Evolutionary conservation across 306 rosid genomes (phyloP).

Genomic region (Spatholobus suberectus): DNA sequence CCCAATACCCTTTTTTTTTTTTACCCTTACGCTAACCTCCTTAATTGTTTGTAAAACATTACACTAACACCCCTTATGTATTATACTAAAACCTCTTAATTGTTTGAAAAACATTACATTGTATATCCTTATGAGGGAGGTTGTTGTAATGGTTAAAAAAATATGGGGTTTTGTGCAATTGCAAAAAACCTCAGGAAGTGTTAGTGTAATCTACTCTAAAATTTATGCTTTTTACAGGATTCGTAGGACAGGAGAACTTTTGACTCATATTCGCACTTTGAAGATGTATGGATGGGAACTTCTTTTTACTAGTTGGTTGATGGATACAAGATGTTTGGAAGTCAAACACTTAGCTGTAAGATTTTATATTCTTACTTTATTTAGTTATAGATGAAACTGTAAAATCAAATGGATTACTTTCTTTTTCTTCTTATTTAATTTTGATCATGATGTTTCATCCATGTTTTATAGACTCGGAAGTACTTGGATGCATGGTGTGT

Average conservation of each 20-base stretch:
- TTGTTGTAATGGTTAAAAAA: too few species aligned
- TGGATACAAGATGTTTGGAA: constrained; percentile 91
- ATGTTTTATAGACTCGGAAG: constrained; percentile 78
- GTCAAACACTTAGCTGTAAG: constrained; percentile 85
- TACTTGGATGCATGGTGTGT: constrained; percentile 99
- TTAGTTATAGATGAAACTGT: constrained; percentile 17
- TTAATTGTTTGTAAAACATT: too few species aligned
- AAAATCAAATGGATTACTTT: constrained; percentile 9
- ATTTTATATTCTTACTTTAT: constrained; percentile 24
- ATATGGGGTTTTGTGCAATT: too few species aligned
- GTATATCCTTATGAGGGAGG: too few species aligned
- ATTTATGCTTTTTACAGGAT: constrained; percentile 58
- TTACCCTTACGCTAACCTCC: too few species aligned
- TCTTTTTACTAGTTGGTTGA: constrained; percentile 89
- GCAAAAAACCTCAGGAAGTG: too few species aligned
- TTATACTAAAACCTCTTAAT: too few species aligned
- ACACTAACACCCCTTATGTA: too few species aligned
- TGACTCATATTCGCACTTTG: constrained; percentile 85
- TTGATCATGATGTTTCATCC: constrained; percentile 37
- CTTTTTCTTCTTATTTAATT: constrained; percentile 25
- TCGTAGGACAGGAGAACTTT: constrained; percentile 88
- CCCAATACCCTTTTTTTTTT: too few species aligned
- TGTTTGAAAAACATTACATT: too few species aligned
- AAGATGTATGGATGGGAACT: constrained; percentile 98
- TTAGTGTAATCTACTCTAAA: too few species aligned